phyloP scores from a whole-genome alignment of 148 eudicot species.

The Heliamphora exappendiculata region DNA sequence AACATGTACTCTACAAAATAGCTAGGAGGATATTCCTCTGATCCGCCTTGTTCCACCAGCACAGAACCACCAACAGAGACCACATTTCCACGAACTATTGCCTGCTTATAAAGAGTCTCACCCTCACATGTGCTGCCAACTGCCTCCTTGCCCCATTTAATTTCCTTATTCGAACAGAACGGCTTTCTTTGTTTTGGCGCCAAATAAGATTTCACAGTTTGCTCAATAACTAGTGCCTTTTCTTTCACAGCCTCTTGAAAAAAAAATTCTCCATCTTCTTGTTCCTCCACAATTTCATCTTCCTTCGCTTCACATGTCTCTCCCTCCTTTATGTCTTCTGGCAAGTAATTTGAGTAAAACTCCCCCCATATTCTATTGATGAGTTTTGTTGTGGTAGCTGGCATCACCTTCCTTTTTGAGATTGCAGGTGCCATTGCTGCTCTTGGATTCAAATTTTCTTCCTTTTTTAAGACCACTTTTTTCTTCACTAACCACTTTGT shows the following conservation, averaged over 20 bases:
- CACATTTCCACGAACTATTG: conserved; percentile 47
- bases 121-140: conserved; percentile 34
- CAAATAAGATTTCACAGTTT: conserved; percentile 28
- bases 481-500: conserved; percentile 92
- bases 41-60: conserved; percentile 43
- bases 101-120: conserved; percentile 47
- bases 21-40: conserved; percentile 34
- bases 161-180: conserved; percentile 27
- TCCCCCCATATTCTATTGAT: conserved; percentile 95
- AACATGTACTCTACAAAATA: conserved; percentile 90
- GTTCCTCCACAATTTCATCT: conserved; percentile 9
- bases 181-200: conserved; percentile 34
- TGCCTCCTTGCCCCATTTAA: conserved; percentile 62
- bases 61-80: conserved; percentile 61
- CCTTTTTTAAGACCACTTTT: conserved; percentile 44
- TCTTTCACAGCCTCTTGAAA: conserved; percentile 58
- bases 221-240: conserved; percentile 27
- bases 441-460: conserved; percentile 72
- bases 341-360: conserved; percentile 75
- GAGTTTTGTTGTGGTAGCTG: conserved; percentile 86
- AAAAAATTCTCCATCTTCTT: conserved; percentile 45
- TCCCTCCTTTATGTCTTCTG: conserved; percentile 55
- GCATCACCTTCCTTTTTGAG: conserved; percentile 80
- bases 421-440: conserved; percentile 57
- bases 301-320: conserved; percentile 23